Evolutionary conservation across 2,329 filamentous ascomycete genomes (phyloP), one percentile per base, ranked within the genome.

Genomic region (Neofusicoccum parvum): DNA sequence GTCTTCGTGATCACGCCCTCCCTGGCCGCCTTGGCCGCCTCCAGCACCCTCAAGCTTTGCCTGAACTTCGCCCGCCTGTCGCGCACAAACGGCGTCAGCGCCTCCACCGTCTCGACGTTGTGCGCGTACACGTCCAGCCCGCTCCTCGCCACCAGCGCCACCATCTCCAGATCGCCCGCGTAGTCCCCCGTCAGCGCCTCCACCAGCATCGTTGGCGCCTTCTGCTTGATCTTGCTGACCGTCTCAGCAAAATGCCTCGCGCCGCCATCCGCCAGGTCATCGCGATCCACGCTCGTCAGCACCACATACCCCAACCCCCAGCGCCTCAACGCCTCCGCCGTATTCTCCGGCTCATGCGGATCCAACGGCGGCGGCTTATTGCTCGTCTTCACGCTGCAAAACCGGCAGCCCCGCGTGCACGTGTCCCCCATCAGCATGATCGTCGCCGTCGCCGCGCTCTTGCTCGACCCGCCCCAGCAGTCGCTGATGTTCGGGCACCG

Each of bases 351-450:
- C 80, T 99, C 95, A 79, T 98, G 94, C 1, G 92, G 91, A 76
- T 99, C 95, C 58, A 99, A 85, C 11, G 95, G 92, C 12, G 92
- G 89, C 0, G 88, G 88, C 1, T 83, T 81, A 49, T 91, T 88
- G 66, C 83, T 89, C 3, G 95, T 99, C 85, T 98, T 98, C 62
- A 99, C 95, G 70, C 90, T 92, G 85, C 95, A 99, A 83, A 99
- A 99, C 62, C 95, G 88, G 80, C 95, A 99, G 17, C 94, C 95
- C 67, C 95, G 87, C 17, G 95, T 99, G 80, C 95, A 99, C 9
- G 94, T 98, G 78, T 99, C 95, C 69, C 95, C 95, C 94, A 98
- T 98, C 54, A 99, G 83, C 95, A 99, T 99, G 79, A 99, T 98
- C 11, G 95, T 99, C 2, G 95, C 95, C 37, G 95, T 99, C 4